Evolutionary conservation across 1,284 basidiomycete species (phyloP), one percentile per base, ranked within the genome.

Genomic region (Sporisorium sorghi): DNA sequence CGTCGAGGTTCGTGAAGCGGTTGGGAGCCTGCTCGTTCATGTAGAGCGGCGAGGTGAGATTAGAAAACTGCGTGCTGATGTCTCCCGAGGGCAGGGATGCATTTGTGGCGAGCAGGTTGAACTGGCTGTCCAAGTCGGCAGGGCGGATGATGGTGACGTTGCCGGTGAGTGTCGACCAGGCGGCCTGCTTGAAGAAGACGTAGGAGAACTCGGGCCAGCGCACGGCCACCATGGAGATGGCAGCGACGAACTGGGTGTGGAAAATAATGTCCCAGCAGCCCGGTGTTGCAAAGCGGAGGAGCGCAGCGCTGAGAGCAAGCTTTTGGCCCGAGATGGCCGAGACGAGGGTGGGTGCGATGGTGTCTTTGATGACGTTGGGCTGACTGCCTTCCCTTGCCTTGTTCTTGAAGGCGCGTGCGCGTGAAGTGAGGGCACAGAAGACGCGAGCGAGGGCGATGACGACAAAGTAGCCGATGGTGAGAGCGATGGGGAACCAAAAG

Each of bases 131-230:
- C 5, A 70, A 35, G 10, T 51, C 28, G 1, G 53, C 49, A 2
- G 71, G 61, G 15, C 78, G 64, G 33, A 76, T 62, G 49, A 77
- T 33, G 37, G 74, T 83, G 40, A 79, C 63, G 61, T 77, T 73
- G 42, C 50, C 65, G 24, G 60, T 72, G 26, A 72, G 61, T 23
- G 73, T 48, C 19, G 88, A 90, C 80, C 82, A 82, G n/a, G 79
- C 76, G 3, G 74, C 75, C 51, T 80, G 80, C 15, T 66, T 61
- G 56, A 80, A 76, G 51, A 81, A 78, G 10, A 56, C 57, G 93
- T 94, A 98, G 63, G 91, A 88, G 85, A 95, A 98, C 14, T 88
- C 87, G 1, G 96, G 95, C 95, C 95, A 99, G 80, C 93, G 88
- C 28, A 98, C 93, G 28, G 93, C 92, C 52, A 97, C 90, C 92